Conservation (phyloP, 768 basidiomycete species). For the Hemileccinum impolitum region DNA sequence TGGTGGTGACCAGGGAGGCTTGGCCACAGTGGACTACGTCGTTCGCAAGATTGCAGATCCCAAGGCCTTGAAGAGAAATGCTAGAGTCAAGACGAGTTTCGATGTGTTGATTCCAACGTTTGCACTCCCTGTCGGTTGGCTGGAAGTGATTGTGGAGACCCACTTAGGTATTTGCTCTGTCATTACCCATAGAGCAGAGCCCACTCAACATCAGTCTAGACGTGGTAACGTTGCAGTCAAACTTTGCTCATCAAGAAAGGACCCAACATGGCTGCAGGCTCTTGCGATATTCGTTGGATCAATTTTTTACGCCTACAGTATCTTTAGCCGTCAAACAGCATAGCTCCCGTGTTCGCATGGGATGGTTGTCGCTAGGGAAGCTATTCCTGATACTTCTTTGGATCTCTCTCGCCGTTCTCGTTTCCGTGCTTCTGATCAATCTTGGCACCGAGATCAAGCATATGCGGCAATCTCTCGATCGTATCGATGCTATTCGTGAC, state of each 20-base stretch:
- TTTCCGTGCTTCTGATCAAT: slow-evolving; percentile 21
- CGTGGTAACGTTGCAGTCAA: slow-evolving; percentile 46
- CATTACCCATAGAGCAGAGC: not conserved
- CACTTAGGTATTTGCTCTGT: slow-evolving; percentile 45
- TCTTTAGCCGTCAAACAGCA: slow-evolving; percentile 30
- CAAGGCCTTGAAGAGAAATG: slow-evolving; percentile 33
- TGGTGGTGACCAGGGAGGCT: slow-evolving; percentile 47
- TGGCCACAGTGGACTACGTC: slow-evolving; percentile 63
- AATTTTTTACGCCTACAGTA: slow-evolving; percentile 56
- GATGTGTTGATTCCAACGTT: slow-evolving; percentile 70
- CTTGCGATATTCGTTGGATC: slow-evolving; percentile 54
- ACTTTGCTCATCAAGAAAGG: slow-evolving; percentile 50
- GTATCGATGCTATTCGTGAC: slow-evolving; percentile 5
- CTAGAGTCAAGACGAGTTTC: slow-evolving; percentile 30
- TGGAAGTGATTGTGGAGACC: slow-evolving; percentile 59
- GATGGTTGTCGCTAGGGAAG: slow-evolving; percentile 12
- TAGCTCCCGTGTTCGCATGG: slow-evolving; percentile 3
- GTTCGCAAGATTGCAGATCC: slow-evolving; percentile 35
- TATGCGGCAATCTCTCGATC: slow-evolving; percentile 26
- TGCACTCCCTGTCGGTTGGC: slow-evolving; percentile 58
- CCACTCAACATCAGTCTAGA: slow-evolving; percentile 36
- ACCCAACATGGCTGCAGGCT: slow-evolving; percentile 43
- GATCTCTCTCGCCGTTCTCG: slow-evolving; percentile 14
- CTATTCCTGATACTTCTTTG: slow-evolving; percentile 14
- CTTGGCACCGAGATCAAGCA: slow-evolving; percentile 27